phyloP scores from a whole-genome alignment of 2,329 filamentous ascomycete species.

The Dactylellina haptotyla region DNA sequence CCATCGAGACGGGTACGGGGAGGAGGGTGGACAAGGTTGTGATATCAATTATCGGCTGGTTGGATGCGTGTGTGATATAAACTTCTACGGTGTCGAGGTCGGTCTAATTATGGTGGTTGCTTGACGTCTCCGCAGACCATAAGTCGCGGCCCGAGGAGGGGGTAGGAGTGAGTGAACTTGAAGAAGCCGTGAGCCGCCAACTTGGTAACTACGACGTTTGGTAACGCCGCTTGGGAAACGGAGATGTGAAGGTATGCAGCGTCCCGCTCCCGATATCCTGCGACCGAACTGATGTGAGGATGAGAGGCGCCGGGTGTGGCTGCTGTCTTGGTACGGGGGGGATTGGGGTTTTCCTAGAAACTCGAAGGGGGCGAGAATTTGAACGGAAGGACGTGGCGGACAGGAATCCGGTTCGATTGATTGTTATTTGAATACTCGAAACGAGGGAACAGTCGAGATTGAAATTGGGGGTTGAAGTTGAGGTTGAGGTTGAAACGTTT shows the following conservation, averaged over 20 bases:
- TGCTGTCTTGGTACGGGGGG: conserved; percentile 7
- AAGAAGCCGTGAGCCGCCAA: conserved; percentile 51
- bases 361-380: too few relatives aligned
- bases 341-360: too few relatives aligned
- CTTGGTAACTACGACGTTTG: conserved; percentile 55
- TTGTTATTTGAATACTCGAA: too few relatives aligned
- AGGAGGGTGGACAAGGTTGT: neutral
- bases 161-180: conserved; percentile 53
- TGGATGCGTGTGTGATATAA: neutral
- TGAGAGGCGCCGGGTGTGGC: conserved; percentile 23
- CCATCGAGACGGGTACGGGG: conserved; percentile 49
- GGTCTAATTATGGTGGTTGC: conserved; percentile 51
- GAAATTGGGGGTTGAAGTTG: too few relatives aligned
- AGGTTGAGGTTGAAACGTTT: too few relatives aligned
- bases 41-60: neutral
- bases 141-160: conserved; percentile 53
- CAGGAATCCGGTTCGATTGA: too few relatives aligned
- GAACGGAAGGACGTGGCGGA: too few relatives aligned
- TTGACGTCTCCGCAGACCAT: conserved; percentile 54
- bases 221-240: conserved; percentile 43
- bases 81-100: conserved; percentile 13
- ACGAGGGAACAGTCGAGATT: too few relatives aligned
- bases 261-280: conserved; percentile 42
- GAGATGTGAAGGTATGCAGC: conserved; percentile 22
- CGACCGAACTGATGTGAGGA: conserved; percentile 33